A percentile compares a stretch with the other conserved stretches of the same genome.
Evolutionary conservation across 805 yeast genomes (phyloP).

Genomic region (Teunomyces tritomae): DNA sequence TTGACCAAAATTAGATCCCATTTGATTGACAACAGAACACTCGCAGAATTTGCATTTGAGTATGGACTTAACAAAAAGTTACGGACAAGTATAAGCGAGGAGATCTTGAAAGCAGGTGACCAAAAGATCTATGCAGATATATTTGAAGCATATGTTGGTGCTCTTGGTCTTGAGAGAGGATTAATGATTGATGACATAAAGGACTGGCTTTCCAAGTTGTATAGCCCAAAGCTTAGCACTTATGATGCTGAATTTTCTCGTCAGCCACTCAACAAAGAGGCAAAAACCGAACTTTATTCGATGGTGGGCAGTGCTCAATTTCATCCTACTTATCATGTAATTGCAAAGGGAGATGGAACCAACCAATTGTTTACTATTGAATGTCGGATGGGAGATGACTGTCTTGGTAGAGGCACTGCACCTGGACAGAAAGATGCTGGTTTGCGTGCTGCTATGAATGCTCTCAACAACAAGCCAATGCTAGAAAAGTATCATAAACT

Average conservation of each 20-base stretch:
- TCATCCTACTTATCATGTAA: slow-evolving; percentile 57
- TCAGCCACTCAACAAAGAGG: slow-evolving; percentile 53
- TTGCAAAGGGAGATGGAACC: slow-evolving; percentile 44
- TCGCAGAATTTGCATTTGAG: slow-evolving; percentile 64
- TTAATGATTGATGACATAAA: slow-evolving; percentile 48
- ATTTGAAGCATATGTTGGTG: slow-evolving; percentile 94
- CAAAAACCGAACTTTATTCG: slow-evolving; percentile 76
- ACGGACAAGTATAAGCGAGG: slow-evolving; percentile 48
- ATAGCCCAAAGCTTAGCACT: slow-evolving; percentile 42
- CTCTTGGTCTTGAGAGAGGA: slow-evolving; percentile 58
- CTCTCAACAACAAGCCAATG: slow-evolving; percentile 54
- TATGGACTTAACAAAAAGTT: slow-evolving; percentile 66
- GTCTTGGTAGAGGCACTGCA: slow-evolving; percentile 72
- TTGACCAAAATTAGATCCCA: slow-evolving; percentile 67
- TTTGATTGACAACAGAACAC: slow-evolving; percentile 68
- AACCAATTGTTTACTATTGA: slow-evolving; percentile 58
- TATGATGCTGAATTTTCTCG: slow-evolving; percentile 32
- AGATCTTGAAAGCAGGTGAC: slow-evolving; percentile 47
- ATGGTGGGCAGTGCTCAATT: slow-evolving; percentile 72
- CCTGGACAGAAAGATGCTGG: slow-evolving; percentile 75
- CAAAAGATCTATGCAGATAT: slow-evolving; percentile 82
- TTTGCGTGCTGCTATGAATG: slow-evolving; percentile 78
- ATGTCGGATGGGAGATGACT: slow-evolving; percentile 62
- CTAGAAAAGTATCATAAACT: slow-evolving; percentile 62
- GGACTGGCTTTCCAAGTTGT: slow-evolving; percentile 55